Percentiles rank a stretch among this genome's conserved stretches.
These are phyloP conservation scores for Calamus simplicifolius DNA, from an alignment of 176 grass and related monocot genomes.

Conservation along the genomic window DNA sequence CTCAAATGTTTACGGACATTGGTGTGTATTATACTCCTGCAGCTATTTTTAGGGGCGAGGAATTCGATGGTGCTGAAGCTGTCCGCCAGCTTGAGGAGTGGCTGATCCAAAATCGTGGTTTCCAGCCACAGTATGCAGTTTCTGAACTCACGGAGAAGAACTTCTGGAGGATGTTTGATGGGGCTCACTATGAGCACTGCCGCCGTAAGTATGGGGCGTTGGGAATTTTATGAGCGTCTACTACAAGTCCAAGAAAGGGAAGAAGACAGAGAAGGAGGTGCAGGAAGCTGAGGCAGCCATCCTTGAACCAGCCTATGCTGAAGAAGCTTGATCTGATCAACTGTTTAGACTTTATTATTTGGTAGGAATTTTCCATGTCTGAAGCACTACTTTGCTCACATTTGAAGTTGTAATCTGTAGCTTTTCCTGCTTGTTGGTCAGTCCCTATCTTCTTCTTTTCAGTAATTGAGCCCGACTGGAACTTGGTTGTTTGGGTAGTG, in stretches of 20 bases:
- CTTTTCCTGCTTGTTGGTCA: no score
- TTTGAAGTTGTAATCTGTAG: no score
- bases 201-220: slow-evolving; percentile 61
- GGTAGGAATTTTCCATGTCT: no score
- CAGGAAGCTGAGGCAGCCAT: slow-evolving; percentile 89
- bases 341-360: no score
- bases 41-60: slow-evolving; percentile 53
- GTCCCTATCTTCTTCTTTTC: no score
- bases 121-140: slow-evolving; percentile 94
- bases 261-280: slow-evolving; percentile 99
- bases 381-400: no score
- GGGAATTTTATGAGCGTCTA: slow-evolving; percentile 97
- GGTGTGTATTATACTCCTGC: slow-evolving; percentile 77
- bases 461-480: no score
- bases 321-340: neutral
- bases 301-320: slow-evolving; percentile 65
- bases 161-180: slow-evolving; percentile 99
- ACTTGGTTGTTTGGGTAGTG: no score
- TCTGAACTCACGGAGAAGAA: slow-evolving; percentile 91
- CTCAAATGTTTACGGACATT: slow-evolving; percentile 88
- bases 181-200: slow-evolving; percentile 75
- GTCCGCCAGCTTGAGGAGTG: slow-evolving; percentile 73
- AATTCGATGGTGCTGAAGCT: slow-evolving; percentile 52
- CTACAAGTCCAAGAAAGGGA: slow-evolving; percentile 99
- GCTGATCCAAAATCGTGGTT: slow-evolving; percentile 86